A percentile compares a stretch with the other conserved stretches of the same genome.
These are phyloP conservation scores for Diaporthe sp. DNA, from an alignment of 2,329 filamentous ascomycete genomes.

Conservation along the genomic window DNA sequence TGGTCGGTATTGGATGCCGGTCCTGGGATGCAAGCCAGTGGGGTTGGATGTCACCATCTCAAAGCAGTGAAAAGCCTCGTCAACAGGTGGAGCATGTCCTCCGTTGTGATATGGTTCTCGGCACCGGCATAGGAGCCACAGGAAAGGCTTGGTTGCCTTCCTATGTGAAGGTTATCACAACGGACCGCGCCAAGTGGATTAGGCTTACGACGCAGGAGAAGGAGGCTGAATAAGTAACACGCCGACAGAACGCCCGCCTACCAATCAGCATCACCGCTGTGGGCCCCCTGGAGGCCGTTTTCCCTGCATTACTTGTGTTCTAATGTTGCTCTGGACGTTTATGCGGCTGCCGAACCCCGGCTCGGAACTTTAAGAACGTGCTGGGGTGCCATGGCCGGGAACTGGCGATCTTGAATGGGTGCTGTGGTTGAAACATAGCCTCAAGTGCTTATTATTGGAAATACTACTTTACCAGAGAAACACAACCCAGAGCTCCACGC, in stretches of 20 bases:
- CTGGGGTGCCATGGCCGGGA: background rate
- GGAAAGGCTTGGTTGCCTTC: background rate
- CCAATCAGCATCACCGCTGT: background rate
- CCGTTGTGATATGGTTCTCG: background rate
- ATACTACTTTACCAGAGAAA: background rate
- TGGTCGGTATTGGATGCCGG: background rate
- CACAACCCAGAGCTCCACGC: background rate
- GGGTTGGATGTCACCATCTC: background rate
- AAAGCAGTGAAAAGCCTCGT: background rate
- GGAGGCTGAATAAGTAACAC: conserved; percentile 13
- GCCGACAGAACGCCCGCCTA: background rate
- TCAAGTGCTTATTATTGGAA: background rate
- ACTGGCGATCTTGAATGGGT: background rate
- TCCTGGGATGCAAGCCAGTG: background rate
- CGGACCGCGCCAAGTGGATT: conserved; percentile 10
- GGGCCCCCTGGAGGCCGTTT: background rate
- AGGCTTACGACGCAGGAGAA: conserved; percentile 20
- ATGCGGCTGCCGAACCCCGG: background rate
- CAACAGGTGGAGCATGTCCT: background rate
- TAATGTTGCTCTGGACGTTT: background rate
- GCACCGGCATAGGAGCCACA: background rate
- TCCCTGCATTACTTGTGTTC: background rate
- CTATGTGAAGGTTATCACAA: background rate
- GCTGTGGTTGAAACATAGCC: background rate
- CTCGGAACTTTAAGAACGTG: background rate